A percentile compares a stretch with the other conserved stretches of the same genome.
These are phyloP conservation scores for Phaeomoniella chlamydospora DNA, from an alignment of 2,329 filamentous ascomycete genomes.

Conservation along the genomic window DNA sequence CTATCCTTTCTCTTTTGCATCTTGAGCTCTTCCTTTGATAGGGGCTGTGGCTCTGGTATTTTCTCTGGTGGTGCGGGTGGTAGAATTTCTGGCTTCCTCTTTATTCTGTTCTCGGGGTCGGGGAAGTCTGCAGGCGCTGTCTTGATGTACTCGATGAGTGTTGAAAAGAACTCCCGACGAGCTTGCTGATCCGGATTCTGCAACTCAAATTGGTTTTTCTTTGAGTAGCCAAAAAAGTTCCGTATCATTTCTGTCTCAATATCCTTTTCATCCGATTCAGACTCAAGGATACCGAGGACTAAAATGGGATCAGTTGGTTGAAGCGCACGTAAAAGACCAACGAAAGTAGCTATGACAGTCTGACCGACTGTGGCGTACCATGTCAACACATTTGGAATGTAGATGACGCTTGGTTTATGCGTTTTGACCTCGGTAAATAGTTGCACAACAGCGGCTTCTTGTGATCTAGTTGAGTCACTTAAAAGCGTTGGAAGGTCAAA, in stretches of 20 bases:
- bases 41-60: conserved; percentile 43
- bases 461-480: conserved; percentile 63
- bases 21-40: conserved; percentile 67
- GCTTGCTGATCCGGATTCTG: conserved; percentile 44
- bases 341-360: conserved; percentile 61
- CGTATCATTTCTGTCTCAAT: conserved; percentile 50
- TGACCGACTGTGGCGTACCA: conserved; percentile 65
- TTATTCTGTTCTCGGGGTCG: conserved; percentile 73
- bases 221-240: conserved; percentile 76
- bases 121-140: conserved; percentile 77
- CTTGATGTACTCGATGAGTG: conserved; percentile 60
- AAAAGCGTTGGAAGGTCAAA: conserved; percentile 83
- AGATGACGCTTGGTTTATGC: conserved; percentile 92
- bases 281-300: conserved; percentile 72
- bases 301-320: conserved; percentile 84
- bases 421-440: conserved; percentile 85
- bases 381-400: conserved; percentile 75
- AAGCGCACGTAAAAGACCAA: conserved; percentile 65
- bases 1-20: conserved; percentile 70
- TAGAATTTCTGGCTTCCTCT: conserved; percentile 63
- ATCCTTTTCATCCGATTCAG: conserved; percentile 50
- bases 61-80: conserved; percentile 59
- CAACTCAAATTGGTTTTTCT: conserved; percentile 61
- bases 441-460: conserved; percentile 79
- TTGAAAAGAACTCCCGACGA: conserved; percentile 67